Evolutionary conservation across 768 basidiomycete genomes (phyloP).

Genomic region (Serendipita sp.): DNA sequence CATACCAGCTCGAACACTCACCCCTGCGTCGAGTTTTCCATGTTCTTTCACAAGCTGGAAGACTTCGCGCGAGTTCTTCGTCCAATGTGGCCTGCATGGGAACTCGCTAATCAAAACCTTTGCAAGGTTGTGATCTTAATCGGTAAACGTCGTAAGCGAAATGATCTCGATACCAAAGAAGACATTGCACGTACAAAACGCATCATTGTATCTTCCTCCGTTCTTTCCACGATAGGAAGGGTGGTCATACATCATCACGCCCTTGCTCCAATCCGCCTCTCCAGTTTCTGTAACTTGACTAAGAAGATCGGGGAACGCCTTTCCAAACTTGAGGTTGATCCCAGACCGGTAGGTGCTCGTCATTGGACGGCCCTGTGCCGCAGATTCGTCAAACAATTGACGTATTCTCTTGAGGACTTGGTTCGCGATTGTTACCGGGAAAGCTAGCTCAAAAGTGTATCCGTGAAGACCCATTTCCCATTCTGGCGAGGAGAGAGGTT

Average conservation of each 20-base stretch:
- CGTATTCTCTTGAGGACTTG: constrained; percentile 9
- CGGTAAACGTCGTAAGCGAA: neutral
- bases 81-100: constrained; percentile 10
- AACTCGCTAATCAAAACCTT: constrained; percentile 7
- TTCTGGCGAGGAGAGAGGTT: neutral
- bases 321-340: constrained; percentile 11
- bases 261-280: constrained; percentile 10
- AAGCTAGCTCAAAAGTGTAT: constrained; percentile 8
- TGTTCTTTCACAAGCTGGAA: constrained; percentile 7
- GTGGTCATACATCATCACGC: constrained; percentile 10
- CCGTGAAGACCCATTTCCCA: constrained; percentile 8
- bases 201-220: constrained; percentile 9
- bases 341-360: constrained; percentile 10
- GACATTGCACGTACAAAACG: constrained; percentile 7
- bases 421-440: constrained; percentile 8
- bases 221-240: constrained; percentile 7
- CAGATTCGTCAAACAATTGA: constrained; percentile 10
- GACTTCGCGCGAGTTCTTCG: constrained; percentile 10
- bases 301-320: constrained; percentile 9
- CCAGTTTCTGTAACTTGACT: constrained; percentile 9
- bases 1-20: neutral
- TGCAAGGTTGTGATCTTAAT: constrained; percentile 7
- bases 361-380: constrained; percentile 8
- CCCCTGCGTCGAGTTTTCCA: neutral
- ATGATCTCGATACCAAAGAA: neutral